Base-by-base conservation (phyloP, 2,329 filamentous ascomycete species). In the Exophiala sideris region DNA sequence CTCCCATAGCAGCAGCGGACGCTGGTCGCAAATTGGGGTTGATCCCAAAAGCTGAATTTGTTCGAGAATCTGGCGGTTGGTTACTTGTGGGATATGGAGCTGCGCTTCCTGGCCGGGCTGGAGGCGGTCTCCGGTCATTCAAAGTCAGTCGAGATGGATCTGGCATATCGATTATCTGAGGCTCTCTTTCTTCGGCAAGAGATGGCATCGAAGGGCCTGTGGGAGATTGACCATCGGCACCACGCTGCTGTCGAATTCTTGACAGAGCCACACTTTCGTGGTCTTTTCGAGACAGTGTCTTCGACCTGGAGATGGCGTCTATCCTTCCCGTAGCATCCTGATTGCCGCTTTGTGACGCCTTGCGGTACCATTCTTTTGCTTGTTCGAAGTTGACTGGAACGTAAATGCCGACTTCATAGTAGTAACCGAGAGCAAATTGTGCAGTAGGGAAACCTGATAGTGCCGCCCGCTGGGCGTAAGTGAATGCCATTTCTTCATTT, bases 371-470 rank as follows among this genome's bases (percentile, higher is more conserved):
- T 60, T 79, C 84, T 59, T 87, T 80, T 1, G 94, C 92, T 68
- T 94, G 88, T 46, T 84, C 81, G 39, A 96, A 73, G 67, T 92
- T 89, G 61, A 89, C 87, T n/a, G 84, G 82, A 20, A 95, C 88
- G 67, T 91, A 86, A 68, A 99, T 95, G 62, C 94, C 94, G 63
- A 99, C 95, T 70, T 99, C 94, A 68, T 94, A 84, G 74, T 97
- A 99, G 72, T 99, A 99, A 9, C 92, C 92, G 78, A 99, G 83
- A 21, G 94, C 94, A 67, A 99, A 99, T 70, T 97, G 91, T 45
- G 91, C 94, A 0, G 91, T 97, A 0, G 90, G 80, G 45, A 97
- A 79, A 51, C 91, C 91, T 36, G 85, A 82, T 47, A 83, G 78
- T 7, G 94, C 92, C 9, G 94, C 94, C 62, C 92, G 83, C 64